A percentile compares a stretch with the other conserved stretches of the same genome.
Evolutionary conservation across 1,284 basidiomycete genomes (phyloP).

Genomic region (Puccinia sorghi): DNA sequence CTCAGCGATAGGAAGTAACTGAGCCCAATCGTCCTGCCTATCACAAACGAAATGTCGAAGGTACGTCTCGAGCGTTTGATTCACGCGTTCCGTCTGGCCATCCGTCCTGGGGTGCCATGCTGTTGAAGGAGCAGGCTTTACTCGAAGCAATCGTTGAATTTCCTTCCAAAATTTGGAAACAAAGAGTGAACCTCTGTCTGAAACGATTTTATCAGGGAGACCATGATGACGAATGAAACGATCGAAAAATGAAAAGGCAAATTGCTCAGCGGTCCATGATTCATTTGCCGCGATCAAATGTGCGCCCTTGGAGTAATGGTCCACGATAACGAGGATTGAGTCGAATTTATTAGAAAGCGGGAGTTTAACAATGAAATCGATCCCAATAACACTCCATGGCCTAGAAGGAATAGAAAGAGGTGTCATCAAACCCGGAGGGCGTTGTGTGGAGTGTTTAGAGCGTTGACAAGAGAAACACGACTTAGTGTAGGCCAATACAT

Average conservation of each 20-base stretch:
- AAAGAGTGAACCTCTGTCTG: background rate
- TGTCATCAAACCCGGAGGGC: no score
- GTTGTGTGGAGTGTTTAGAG: background rate
- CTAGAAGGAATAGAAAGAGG: no score
- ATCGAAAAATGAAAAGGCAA: conserved; percentile 9
- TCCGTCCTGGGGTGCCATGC: background rate
- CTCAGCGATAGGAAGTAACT: no score
- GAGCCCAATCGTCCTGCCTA: no score
- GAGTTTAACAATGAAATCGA: no score
- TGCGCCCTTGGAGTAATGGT: no score
- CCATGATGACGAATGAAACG: background rate
- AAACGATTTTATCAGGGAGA: conserved; percentile 6
- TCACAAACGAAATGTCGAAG: no score
- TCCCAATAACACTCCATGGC: no score
- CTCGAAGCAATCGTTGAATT: background rate
- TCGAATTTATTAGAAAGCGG: no score
- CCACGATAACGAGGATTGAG: no score
- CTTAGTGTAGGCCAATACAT: background rate
- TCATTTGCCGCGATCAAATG: background rate
- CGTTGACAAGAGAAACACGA: background rate
- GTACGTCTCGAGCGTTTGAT: no score
- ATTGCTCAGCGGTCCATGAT: background rate
- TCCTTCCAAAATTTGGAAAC: conserved; percentile 4
- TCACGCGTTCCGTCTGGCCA: background rate
- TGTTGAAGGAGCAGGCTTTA: background rate